Evolutionary conservation across 345 rosid species (phyloP), one percentile per base, ranked within the genome.

Genomic region (Fremontodendron californicum): DNA sequence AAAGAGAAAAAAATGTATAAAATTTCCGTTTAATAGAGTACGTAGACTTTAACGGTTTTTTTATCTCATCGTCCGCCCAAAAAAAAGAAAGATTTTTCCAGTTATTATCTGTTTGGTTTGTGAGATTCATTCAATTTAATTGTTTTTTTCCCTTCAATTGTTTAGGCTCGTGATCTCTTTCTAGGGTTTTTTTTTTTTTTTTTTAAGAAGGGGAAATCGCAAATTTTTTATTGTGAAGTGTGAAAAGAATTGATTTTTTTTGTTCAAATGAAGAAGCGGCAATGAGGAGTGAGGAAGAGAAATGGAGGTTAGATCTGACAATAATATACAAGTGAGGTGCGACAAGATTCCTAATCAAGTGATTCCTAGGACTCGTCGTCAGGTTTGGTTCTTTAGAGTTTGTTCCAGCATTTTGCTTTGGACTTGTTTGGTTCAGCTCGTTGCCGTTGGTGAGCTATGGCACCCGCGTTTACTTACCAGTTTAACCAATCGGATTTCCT

Each of bases 351-450:
- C 81, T 75, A 78, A 81, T 81, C 90, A 86, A 71, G 84, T 77
- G 83, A 83, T 83, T 76, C 93, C 89, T 9, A 84, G 89, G 83
- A 89, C 91, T 33, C 83, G 99, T 29, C 80, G 90, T 25, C 93
- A 92, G 84, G 88, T 91, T 15, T 93, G 94, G 96, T 93, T 96
- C 78, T 85, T 92, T 2, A 87, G 97, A 78, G 91, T 93, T 25
- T 96, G 99, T 74, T 89, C 97, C 68, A 88, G 88, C 85, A 93
- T 96, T 87, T 85, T 96, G 90, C 76, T 96, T 27, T 96, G 99
- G 99, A 96, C 99, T 37, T 94, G 98, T 84, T 81, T 93, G 90
- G 94, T 96, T 78, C 99, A 96, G 90, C 88, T 93, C 40, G 83
- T 93, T 37, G 90, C 98, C 68, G 90, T 91, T 54, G 94, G 97